Evolutionary conservation across 176 grass and related monocot genomes (phyloP), one percentile per base, ranked within the genome.

Genomic region (Rhynchospora pubera): DNA sequence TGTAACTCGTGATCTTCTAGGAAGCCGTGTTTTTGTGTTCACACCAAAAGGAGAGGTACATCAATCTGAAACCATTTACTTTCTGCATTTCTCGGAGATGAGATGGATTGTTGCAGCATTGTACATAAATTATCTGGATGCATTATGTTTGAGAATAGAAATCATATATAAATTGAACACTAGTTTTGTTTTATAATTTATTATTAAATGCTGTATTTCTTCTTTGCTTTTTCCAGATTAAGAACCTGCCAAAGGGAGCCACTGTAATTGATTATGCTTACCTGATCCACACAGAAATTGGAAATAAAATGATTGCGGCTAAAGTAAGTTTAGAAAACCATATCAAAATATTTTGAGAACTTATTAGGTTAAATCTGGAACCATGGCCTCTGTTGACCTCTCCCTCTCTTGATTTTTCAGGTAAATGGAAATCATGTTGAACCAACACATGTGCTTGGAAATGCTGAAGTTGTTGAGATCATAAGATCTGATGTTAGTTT

Each of bases 201-300:
- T 76, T 6, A 28, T n/a, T 13, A 12, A 50, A 66, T 70, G 66
- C 9, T 75, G 10, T 4, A 24, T 28, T 55, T 86, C 32, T 81
- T 13, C 57, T 56, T 53, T 57, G 14, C 83, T 26, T 79, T 62
- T 63, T 53, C 50, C 63, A 98, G 96, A 98, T 98, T 55, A 98
- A 98, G 88, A 94, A 98, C 79, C 84, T 98, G 30, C 96, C 96
- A 28, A 93, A 93, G 60, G 96, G 96, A 55, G 96, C 92, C 55
- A 95, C 96, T 79, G 96, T 94, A 55, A 89, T 98, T 87, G 96
- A 98, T 90, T 98, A 98, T 89, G 96, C 96, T 83, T 98, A 98
- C 83, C 64, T 93, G 85, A 98, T 98, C 70, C 96, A 98, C 82
- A 98, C 96, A 21, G 92, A 98, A 90, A 94, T 98, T 12, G 96